These are phyloP conservation scores for Sclerotinia sclerotiorum DNA, from an alignment of 2,329 filamentous ascomycete genomes.

Conservation along the genomic window DNA sequence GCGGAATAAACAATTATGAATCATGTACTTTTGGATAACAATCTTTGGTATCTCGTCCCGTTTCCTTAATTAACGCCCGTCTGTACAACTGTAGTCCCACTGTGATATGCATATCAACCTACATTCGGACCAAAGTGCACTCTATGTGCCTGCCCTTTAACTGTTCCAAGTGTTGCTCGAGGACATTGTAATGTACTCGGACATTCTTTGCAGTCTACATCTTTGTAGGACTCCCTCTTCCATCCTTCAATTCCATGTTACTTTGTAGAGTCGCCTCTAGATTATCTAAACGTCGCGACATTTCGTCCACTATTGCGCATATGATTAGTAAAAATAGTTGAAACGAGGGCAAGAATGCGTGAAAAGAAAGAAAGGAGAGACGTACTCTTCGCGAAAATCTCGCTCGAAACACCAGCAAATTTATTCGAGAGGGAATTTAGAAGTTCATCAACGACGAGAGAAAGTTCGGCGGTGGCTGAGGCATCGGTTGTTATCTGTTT, in stretches of 20 bases:
- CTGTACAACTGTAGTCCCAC: conserved; percentile 3
- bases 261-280: conserved; percentile 51
- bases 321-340: not conserved
- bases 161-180: not conserved
- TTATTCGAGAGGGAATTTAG: conserved; percentile 82
- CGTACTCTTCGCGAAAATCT: conserved; percentile 86
- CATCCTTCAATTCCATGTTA: conserved; percentile 31
- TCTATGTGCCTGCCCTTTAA: conserved; percentile 1
- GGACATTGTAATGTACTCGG: not conserved
- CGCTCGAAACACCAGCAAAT: conserved; percentile 79
- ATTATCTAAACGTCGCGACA: conserved; percentile 81
- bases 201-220: conserved; percentile 20
- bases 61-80: conserved; percentile 17
- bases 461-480: conserved; percentile 38
- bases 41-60: conserved; percentile 17
- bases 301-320: conserved; percentile 75
- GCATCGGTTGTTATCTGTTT: conserved; percentile 31
- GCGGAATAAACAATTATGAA: conserved; percentile 7
- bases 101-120: conserved; percentile 1
- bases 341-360: not conserved
- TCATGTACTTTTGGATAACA: not conserved
- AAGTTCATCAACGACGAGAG: conserved; percentile 75
- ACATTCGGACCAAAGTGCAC: not conserved
- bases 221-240: conserved; percentile 36
- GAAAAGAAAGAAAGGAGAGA: not conserved